Evolutionary conservation across 2,329 filamentous ascomycete species (phyloP), one percentile per base, ranked within the genome.

Genomic region (Trichoderma simmonsii): DNA sequence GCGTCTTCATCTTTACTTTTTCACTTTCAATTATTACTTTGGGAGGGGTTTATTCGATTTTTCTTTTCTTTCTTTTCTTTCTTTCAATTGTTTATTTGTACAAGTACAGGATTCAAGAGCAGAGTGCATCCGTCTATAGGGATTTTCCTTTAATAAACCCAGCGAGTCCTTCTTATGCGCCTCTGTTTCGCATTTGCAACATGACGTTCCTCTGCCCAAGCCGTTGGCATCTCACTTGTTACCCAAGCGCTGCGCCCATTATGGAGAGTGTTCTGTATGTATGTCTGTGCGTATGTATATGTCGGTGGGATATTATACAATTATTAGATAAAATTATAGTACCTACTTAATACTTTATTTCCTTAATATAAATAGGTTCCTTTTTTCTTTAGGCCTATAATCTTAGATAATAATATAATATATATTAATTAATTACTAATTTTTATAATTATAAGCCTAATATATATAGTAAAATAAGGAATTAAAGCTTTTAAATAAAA

Each of bases 61-160:
- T 51, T 30, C 14, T 26, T 48, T 34, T 51, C 36, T 7, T 30
- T 30, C 30, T 12, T 32, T 60, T 12, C 34, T 61, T 34, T 54
- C 5, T 34, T 61, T 54, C 32, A 15, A 28, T 70, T 63, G 70
- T 73, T 71, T 56, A 65, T 43, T 54, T 74, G 63, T 74, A 73
- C 72, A 75, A 39, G n/a, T 75, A 72, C 57, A 71, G 39, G 39
- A 15, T 61, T 60, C 21, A 36, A 71, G 69, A 66, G 69, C 62
- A 56, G 62, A 59, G 69, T 65, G 69, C 64, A 60, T n/a, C 39
- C 60, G n/a, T 70, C 36, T 70, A 62, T 70, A 48, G 56, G 57
- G 57, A 36, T 54, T 69, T 21, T 36, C 18, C 28, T 48, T 28
- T 14, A 65, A 57, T 60, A 39, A 43, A 63, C 30, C 59, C 43